A percentile compares a stretch with the other conserved stretches of the same genome.
Conservation (phyloP, 2,329 filamentous ascomycete genomes). For the Diaporthe eres region DNA sequence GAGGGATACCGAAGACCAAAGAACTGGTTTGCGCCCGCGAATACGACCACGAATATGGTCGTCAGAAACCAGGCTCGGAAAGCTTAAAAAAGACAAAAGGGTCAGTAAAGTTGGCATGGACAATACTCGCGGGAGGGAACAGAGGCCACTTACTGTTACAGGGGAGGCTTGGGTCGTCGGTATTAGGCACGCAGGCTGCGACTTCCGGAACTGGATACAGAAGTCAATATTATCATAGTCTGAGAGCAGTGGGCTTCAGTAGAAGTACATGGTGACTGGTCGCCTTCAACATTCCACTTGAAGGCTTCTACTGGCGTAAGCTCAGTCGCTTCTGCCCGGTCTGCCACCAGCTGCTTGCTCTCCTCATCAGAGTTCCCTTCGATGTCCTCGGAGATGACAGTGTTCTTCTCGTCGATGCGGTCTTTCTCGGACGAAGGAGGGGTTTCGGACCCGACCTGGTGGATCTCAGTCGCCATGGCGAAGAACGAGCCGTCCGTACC, state of each 20-base stretch:
- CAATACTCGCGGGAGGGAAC: rapidly evolving
- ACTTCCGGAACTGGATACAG: slow-evolving; percentile 52
- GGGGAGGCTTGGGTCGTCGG: slow-evolving; percentile 50
- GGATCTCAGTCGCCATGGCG: slow-evolving; percentile 40
- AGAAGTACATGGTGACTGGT: slow-evolving; percentile 53
- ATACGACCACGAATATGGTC: slow-evolving; percentile 51
- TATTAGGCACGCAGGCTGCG: slow-evolving; percentile 53
- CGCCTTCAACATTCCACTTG: slow-evolving; percentile 54
- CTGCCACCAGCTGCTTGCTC: slow-evolving; percentile 35
- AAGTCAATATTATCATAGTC: neutral
- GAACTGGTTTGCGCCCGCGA: slow-evolving; percentile 53
- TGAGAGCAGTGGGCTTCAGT: neutral
- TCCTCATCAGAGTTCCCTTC: slow-evolving; percentile 39
- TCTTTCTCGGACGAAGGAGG: slow-evolving; percentile 1
- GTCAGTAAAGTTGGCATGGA: neutral
- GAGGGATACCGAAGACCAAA: slow-evolving; percentile 54
- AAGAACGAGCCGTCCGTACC: neutral
- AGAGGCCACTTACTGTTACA: slow-evolving; percentile 49
- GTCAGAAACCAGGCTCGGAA: slow-evolving; percentile 50
- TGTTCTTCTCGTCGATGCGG: slow-evolving; percentile 36
- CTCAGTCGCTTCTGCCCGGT: slow-evolving; percentile 49
- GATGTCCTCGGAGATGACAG: slow-evolving; percentile 33
- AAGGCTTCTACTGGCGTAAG: slow-evolving; percentile 53
- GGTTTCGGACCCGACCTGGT: slow-evolving; percentile 21
- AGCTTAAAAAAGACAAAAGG: slow-evolving; percentile 40